A percentile compares a stretch with the other conserved stretches of the same genome.
phyloP scores from a whole-genome alignment of 2,329 filamentous ascomycete genomes.

The Exophiala lecanii-corni region DNA sequence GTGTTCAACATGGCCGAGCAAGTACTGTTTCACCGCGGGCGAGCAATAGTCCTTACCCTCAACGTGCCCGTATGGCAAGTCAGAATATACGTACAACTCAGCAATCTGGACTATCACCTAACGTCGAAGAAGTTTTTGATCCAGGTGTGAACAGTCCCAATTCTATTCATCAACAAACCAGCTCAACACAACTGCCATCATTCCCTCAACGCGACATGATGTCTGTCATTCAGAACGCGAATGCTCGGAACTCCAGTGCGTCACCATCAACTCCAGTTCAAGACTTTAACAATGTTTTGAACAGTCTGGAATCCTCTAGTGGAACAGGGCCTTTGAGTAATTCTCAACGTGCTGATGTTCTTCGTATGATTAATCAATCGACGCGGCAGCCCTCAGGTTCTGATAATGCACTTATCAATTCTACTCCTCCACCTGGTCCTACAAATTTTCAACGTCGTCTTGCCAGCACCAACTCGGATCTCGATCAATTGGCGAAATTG shows the following conservation, averaged over 20 bases:
- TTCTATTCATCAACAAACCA: constrained; percentile 10
- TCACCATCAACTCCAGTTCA: constrained; percentile 34
- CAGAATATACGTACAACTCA: constrained; percentile 4
- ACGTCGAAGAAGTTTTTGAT: constrained; percentile 44
- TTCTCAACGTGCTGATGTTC: constrained; percentile 44
- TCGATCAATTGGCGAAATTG: constrained; percentile 72
- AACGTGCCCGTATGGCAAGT: constrained; percentile 2
- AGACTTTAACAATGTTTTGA: constrained; percentile 44
- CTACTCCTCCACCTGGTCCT: constrained; percentile 51
- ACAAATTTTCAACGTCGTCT: constrained; percentile 47
- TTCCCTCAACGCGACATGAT: constrained; percentile 43
- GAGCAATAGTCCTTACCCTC: constrained; percentile 25
- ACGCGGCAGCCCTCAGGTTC: constrained; percentile 42
- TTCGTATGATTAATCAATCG: constrained; percentile 42
- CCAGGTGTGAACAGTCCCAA: constrained; percentile 22
- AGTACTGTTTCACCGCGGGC: constrained; percentile 35
- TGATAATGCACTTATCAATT: constrained; percentile 56
- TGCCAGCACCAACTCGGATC: constrained; percentile 65
- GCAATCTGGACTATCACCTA: constrained; percentile 26
- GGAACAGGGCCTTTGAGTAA: constrained; percentile 41
- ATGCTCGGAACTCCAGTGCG: constrained; percentile 36
- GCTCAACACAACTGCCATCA: constrained; percentile 6
- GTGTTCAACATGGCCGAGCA: constrained; percentile 33
- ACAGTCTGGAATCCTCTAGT: constrained; percentile 39
- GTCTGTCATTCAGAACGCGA: constrained; percentile 45